Evolutionary conservation across 441 rosid genomes (phyloP).

Genomic region (Eruca vesicaria): DNA sequence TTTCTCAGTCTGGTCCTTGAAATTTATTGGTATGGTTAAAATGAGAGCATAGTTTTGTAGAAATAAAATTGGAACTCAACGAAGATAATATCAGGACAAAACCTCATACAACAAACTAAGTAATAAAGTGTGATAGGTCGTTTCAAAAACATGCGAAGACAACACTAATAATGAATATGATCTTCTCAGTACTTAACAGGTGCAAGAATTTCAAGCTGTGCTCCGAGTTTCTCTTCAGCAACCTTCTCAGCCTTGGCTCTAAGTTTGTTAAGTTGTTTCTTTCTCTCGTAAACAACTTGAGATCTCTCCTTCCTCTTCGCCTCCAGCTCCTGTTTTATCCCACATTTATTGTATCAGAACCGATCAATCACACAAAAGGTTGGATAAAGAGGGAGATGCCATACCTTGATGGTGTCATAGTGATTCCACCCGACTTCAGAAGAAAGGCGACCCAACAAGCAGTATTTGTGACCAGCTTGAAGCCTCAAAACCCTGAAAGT

Average conservation of each 20-base stretch:
- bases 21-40: no score
- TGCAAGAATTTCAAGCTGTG: constrained; percentile 62
- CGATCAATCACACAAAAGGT: no score
- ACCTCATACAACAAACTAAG: background rate
- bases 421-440: constrained; percentile 90
- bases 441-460: constrained; percentile 66
- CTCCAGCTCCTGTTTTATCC: constrained; percentile 59
- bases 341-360: background rate
- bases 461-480: constrained; percentile 75
- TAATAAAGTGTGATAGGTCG: background rate
- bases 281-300: constrained; percentile 60
- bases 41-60: background rate
- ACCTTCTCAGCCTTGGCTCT: constrained; percentile 64
- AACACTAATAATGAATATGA: background rate
- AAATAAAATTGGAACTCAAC: background rate
- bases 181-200: constrained; percentile 56
- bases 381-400: background rate
- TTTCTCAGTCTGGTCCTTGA: no score
- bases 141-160: background rate
- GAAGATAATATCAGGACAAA: background rate
- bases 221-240: constrained; percentile 76
- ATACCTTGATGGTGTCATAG: constrained; percentile 76
- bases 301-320: constrained; percentile 74
- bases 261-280: constrained; percentile 71
- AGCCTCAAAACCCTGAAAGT: constrained; percentile 77